A percentile compares a stretch with the other conserved stretches of the same genome.
Evolutionary conservation across 2,329 filamentous ascomycete genomes (phyloP).

Genomic region (Blastomyces silverae): DNA sequence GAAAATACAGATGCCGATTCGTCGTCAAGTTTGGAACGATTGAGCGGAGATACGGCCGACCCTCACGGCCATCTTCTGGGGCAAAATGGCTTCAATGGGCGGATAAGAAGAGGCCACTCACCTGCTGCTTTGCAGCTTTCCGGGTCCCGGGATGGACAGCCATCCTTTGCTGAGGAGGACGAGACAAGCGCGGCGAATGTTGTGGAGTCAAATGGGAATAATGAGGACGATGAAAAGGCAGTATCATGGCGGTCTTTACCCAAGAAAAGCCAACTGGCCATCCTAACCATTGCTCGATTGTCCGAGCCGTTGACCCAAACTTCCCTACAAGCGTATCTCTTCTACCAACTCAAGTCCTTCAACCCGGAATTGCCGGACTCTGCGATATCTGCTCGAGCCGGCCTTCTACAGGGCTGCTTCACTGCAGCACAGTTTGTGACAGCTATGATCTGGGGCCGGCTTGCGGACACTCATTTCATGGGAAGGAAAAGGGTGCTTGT

Average conservation of each 20-base stretch:
- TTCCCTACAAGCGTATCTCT: constrained; percentile 71
- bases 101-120: not conserved
- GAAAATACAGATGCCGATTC: not conserved
- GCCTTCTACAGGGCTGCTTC: constrained; percentile 70
- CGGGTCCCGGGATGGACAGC: constrained; percentile 16
- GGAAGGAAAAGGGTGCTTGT: constrained; percentile 74
- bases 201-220: constrained; percentile 1
- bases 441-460: constrained; percentile 71
- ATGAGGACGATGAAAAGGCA: constrained; percentile 34
- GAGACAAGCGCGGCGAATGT: constrained; percentile 21
- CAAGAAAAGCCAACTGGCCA: constrained; percentile 66
- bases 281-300: constrained; percentile 70
- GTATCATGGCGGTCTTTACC: constrained; percentile 69
- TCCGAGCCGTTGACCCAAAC: constrained; percentile 79
- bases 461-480: constrained; percentile 57
- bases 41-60: not conserved
- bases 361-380: constrained; percentile 51
- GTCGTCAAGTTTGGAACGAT: not conserved
- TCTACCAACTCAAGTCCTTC: constrained; percentile 81
- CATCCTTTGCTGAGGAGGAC: constrained; percentile 25
- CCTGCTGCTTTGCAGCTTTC: not conserved
- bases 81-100: not conserved
- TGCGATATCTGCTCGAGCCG: constrained; percentile 68
- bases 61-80: not conserved
- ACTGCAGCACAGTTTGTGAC: constrained; percentile 76